Conservation (phyloP, 495 filamentous ascomycete genomes). For the Daldinia caldariorum region DNA sequence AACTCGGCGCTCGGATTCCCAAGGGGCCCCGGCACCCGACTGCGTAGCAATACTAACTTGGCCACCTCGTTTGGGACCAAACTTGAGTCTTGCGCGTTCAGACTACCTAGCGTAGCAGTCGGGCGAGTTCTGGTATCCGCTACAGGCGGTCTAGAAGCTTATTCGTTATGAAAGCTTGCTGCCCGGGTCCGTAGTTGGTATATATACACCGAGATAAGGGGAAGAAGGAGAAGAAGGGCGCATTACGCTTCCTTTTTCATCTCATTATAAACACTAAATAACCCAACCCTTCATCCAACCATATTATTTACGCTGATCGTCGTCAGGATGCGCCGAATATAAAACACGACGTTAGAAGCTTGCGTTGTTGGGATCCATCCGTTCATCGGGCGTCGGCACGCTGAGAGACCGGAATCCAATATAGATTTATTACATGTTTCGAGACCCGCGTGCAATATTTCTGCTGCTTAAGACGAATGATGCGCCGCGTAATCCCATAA, state of each 20-base stretch:
- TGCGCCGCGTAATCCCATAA: neutral
- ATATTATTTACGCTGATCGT: neutral
- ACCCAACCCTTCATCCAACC: neutral
- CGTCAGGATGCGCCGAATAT: neutral
- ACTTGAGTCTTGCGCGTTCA: neutral
- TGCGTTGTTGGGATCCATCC: neutral
- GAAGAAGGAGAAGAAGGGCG: neutral
- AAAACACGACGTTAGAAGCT: neutral
- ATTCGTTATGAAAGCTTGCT: neutral
- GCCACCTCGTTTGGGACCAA: neutral
- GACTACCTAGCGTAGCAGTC: neutral
- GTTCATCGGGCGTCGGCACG: neutral
- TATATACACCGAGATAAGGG: constrained; percentile 9
- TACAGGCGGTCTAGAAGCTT: constrained; percentile 1
- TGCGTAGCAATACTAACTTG: neutral
- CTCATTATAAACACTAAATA: neutral
- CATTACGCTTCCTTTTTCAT: neutral
- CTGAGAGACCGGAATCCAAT: neutral
- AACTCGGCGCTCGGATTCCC: neutral
- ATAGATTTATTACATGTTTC: constrained; percentile 1
- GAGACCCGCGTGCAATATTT: neutral
- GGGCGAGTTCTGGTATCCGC: neutral
- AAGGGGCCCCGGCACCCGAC: neutral
- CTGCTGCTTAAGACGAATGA: neutral
- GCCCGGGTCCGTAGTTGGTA: neutral